phyloP scores from a whole-genome alignment of 148 eudicot species.

The Vaccinium darrowii region DNA sequence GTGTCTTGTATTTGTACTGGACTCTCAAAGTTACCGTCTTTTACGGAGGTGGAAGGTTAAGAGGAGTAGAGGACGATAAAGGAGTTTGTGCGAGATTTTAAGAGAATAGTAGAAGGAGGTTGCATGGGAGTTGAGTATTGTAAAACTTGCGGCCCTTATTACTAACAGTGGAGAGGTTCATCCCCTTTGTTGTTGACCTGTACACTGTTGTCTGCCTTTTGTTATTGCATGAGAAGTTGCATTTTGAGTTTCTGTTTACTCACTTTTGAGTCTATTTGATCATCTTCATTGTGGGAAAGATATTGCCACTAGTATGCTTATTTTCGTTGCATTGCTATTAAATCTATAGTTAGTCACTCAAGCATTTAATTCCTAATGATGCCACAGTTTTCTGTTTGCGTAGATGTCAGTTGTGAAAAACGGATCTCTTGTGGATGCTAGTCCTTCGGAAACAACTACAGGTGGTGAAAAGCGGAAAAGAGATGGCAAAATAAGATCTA shows the following conservation, averaged over 20 bases:
- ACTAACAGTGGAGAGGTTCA: background rate
- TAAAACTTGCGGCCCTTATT: background rate
- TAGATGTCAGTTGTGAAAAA: slow-evolving; percentile 10
- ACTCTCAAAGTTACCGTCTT: background rate
- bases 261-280: background rate
- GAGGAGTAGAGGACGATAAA: background rate
- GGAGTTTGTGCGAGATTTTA: background rate
- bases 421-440: background rate
- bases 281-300: background rate
- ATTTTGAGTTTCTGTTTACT: background rate
- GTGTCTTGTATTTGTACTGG: background rate
- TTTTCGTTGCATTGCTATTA: background rate
- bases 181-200: background rate
- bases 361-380: background rate
- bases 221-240: background rate
- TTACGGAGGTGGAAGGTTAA: background rate
- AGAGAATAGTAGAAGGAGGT: background rate
- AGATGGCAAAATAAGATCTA: slow-evolving; percentile 16
- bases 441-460: background rate
- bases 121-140: background rate
- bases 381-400: background rate
- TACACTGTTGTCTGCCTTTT: background rate
- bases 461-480: slow-evolving; percentile 17
- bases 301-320: background rate
- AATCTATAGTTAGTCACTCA: background rate